phyloP scores from a whole-genome alignment of 495 filamentous ascomycete genomes.

The Podospora pseudoanserina region DNA sequence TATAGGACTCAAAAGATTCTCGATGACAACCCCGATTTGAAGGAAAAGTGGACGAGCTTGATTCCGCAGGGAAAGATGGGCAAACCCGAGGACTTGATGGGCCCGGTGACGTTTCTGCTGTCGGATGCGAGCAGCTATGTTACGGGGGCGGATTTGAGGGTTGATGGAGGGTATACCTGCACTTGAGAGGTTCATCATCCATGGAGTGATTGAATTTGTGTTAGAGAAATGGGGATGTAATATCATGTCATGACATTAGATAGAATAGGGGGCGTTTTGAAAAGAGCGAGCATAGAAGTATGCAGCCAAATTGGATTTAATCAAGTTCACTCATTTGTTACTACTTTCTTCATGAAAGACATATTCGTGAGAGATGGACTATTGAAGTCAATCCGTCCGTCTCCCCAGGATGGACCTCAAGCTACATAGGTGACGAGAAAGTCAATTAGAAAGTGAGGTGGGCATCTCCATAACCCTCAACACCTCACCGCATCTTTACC shows the following conservation, averaged over 20 bases:
- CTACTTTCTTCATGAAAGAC: no score
- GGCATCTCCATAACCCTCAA: no score
- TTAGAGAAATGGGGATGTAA: neutral
- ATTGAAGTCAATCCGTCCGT: no score
- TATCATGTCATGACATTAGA: neutral
- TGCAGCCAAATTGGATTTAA: no score
- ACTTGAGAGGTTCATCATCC: slow-evolving; percentile 37
- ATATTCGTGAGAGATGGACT: no score
- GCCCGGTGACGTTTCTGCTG: slow-evolving; percentile 82
- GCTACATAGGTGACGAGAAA: no score
- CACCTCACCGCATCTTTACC: no score
- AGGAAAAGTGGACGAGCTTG: slow-evolving; percentile 81
- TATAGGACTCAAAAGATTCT: slow-evolving; percentile 87
- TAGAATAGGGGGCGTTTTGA: neutral
- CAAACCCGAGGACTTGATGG: slow-evolving; percentile 86
- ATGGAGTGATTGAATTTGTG: neutral
- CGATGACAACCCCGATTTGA: slow-evolving; percentile 84
- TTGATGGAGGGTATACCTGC: slow-evolving; percentile 88
- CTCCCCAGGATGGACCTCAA: no score
- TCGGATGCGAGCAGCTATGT: slow-evolving; percentile 84
- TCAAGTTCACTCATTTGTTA: no score
- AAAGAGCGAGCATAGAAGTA: neutral
- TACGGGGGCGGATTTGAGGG: slow-evolving; percentile 83
- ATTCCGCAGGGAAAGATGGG: slow-evolving; percentile 94
- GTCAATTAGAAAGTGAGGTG: no score